Conservation (phyloP, 306 rosid species). For the Rubus idaeus region DNA sequence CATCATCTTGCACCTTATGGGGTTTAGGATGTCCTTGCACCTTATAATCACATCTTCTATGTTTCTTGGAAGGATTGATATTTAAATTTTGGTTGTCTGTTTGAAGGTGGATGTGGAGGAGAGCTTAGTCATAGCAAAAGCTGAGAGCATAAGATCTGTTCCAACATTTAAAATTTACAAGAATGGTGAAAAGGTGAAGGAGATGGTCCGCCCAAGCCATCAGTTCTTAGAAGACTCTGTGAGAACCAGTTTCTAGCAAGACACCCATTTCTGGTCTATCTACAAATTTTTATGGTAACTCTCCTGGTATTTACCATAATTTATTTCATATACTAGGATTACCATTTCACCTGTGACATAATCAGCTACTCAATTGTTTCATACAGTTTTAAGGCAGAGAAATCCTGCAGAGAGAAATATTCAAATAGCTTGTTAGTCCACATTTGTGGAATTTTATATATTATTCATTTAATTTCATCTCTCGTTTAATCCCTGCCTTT, state of each 20-base stretch:
- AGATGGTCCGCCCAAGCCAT: conserved; percentile 71
- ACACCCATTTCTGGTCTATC: conserved; percentile 30
- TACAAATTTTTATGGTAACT: conserved; percentile 41
- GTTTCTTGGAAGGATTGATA: not conserved
- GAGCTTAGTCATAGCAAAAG: conserved; percentile 59
- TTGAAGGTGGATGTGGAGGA: conserved; percentile 79
- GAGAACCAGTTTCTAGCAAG: conserved; percentile 45
- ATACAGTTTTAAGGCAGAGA: conserved; percentile 48
- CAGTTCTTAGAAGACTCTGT: conserved; percentile 72
- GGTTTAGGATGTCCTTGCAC: not conserved
- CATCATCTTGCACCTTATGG: not conserved
- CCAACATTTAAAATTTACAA: conserved; percentile 83
- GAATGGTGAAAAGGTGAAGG: conserved; percentile 76
- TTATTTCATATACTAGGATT: conserved; percentile 44
- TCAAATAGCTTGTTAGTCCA: conserved; percentile 34
- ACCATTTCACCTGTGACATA: conserved; percentile 50
- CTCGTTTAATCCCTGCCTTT: conserved; percentile 31
- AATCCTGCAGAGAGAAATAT: conserved; percentile 42
- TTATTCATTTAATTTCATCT: conserved; percentile 27
- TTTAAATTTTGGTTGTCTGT: not conserved
- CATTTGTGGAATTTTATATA: conserved; percentile 48
- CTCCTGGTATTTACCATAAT: conserved; percentile 16
- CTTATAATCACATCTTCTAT: not conserved
- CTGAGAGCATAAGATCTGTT: conserved; percentile 60
- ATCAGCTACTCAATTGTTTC: conserved; percentile 54